Evolutionary conservation across 2,329 filamentous ascomycete genomes (phyloP), one percentile per base, ranked within the genome.

Genomic region (Thielaviopsis punctulata): DNA sequence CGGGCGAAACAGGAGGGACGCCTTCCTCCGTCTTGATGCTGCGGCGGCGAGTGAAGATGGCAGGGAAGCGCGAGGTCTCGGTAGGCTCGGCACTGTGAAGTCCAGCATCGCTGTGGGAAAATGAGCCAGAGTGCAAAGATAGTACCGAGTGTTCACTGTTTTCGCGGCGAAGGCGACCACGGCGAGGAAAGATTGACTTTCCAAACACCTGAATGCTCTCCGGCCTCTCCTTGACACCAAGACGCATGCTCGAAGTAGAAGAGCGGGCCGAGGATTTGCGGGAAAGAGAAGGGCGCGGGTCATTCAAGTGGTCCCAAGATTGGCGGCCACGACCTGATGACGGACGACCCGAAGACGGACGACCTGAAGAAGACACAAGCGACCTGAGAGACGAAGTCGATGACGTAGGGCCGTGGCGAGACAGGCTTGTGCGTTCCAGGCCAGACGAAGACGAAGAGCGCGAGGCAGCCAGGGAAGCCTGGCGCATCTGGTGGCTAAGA

Each of bases 141-240:
- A 71, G 71, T 60, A 64, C 69, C 50, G 69, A 68, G 48, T 70
- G 66, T 18, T 55, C 52, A 57, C 68, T 71, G 60, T 68, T 72
- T 54, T 75, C 74, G 48, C 73, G 72, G 53, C 71, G 77, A 23
- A 71, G 62, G 54, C 61, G 66, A 56, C 67, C 68, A 52, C 69
- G 70, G 23, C 77, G 73, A 59, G 71, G 71, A 59, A 82, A 81
- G 27, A 82, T 68, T 36, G 69, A 69, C 64, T 76, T 77, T 51
- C 76, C 72, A 58, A 82, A 73, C 23, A 75, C 69, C 59, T 79
- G 76, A 13, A 77, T 65, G 57, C 76, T 79, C 25, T 82, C 77
- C 22, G 74, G 71, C 33, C 75, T 69, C 27, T 79, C 76, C 24
- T 52, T 55, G 36, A 25, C 15, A 56, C 69, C 68, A 18, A 70